phyloP scores from a whole-genome alignment of 306 rosid species.

The Lathyrus sativus region DNA sequence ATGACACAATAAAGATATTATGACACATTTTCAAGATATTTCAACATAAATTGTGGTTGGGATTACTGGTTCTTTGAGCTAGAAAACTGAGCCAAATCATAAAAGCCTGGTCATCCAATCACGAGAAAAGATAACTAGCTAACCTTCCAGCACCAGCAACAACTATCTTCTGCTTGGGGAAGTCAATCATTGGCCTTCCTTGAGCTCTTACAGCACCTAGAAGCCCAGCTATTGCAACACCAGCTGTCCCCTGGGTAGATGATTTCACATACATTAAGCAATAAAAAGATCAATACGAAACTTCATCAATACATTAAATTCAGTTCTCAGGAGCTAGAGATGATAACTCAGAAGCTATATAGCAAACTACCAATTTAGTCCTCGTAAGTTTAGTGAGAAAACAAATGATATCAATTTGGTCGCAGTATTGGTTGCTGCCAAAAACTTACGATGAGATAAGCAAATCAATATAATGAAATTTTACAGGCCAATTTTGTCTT shows the following conservation, averaged over 20 bases:
- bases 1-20: neutral
- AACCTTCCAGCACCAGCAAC: slow-evolving; percentile 99
- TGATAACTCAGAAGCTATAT: neutral
- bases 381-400: neutral
- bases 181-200: slow-evolving; percentile 98
- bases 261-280: slow-evolving; percentile 30
- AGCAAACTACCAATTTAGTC: slow-evolving; percentile 9
- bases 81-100: slow-evolving; percentile 9
- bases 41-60: neutral
- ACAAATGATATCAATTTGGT: neutral
- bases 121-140: slow-evolving; percentile 33
- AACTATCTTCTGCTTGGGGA: slow-evolving; percentile 95
- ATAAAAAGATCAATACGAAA: slow-evolving; percentile 26
- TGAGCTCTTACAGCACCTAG: slow-evolving; percentile 99
- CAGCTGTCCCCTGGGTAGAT: slow-evolving; percentile 85
- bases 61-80: slow-evolving; percentile 4
- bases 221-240: slow-evolving; percentile 98
- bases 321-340: slow-evolving; percentile 3
- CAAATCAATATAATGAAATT: neutral
- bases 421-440: neutral
- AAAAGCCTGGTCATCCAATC: slow-evolving; percentile 16
- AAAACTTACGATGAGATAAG: neutral
- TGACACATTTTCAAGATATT: slow-evolving; percentile 1
- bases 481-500: neutral
- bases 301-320: slow-evolving; percentile 15